These are phyloP conservation scores for Coffea humblotiana DNA, from an alignment of 305 asterid species.

Conservation along the genomic window DNA sequence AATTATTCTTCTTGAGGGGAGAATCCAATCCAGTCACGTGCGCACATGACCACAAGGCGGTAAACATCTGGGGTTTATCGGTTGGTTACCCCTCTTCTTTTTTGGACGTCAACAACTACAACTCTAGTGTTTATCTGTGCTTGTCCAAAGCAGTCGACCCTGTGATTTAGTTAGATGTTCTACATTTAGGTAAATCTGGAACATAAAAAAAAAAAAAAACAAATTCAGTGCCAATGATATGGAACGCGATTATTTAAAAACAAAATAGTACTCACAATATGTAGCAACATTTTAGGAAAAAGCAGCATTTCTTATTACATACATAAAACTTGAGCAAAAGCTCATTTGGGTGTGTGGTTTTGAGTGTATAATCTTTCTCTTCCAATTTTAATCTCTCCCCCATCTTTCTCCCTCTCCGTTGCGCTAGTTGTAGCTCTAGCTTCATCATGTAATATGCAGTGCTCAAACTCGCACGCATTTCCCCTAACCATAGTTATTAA, in stretches of 20 bases:
- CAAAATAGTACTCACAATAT: background rate
- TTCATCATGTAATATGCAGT: constrained; percentile 12
- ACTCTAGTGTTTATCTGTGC: too few species aligned
- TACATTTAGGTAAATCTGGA: too few species aligned
- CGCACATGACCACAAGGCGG: constrained; percentile 46
- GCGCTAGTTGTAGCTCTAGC: background rate
- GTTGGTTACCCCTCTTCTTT: too few species aligned
- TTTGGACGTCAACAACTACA: too few species aligned
- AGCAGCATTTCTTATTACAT: too few species aligned
- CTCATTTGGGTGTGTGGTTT: background rate
- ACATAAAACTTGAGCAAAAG: too few species aligned
- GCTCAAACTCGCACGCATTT: constrained; percentile 1
- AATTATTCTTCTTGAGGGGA: constrained; percentile 19
- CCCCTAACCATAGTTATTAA: background rate
- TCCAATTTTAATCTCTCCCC: background rate
- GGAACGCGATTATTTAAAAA: background rate
- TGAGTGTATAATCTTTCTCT: background rate
- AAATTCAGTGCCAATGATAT: background rate
- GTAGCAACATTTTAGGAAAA: background rate
- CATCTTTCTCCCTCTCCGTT: constrained; percentile 6
- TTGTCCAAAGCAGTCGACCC: too few species aligned
- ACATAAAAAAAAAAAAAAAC: too few species aligned
- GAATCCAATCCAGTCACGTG: constrained; percentile 41
- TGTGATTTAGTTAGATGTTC: too few species aligned
- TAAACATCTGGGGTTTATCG: background rate